phyloP scores from a whole-genome alignment of 805 yeast genomes.

The Candida palmyrensis region DNA sequence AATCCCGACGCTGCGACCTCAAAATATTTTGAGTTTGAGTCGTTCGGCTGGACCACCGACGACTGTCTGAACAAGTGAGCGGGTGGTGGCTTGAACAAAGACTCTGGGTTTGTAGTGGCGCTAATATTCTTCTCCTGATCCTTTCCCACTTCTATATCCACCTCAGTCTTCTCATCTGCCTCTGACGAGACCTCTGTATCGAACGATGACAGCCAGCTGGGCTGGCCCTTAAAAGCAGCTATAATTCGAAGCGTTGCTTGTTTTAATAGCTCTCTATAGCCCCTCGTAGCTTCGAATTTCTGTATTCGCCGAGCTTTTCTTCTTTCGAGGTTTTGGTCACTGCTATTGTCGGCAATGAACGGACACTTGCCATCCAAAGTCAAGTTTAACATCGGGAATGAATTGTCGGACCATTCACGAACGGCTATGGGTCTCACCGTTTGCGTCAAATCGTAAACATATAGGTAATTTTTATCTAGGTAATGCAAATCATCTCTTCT shows the following conservation, averaged over 20 bases:
- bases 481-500: constrained; percentile 80
- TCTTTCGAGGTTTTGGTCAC: constrained; percentile 33
- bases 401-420: constrained; percentile 65
- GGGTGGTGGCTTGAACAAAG: constrained; percentile 26
- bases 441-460: constrained; percentile 77
- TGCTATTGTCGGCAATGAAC: constrained; percentile 58
- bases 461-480: constrained; percentile 65
- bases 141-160: constrained; percentile 11
- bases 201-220: not conserved
- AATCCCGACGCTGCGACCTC: constrained; percentile 42
- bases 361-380: constrained; percentile 78
- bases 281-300: constrained; percentile 37
- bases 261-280: constrained; percentile 34
- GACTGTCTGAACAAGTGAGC: constrained; percentile 29
- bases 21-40: constrained; percentile 32
- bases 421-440: constrained; percentile 74
- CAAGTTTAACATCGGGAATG: constrained; percentile 52
- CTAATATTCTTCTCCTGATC: constrained; percentile 5
- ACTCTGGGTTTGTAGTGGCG: constrained; percentile 6
- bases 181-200: constrained; percentile 1
- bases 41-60: constrained; percentile 32
- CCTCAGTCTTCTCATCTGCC: constrained; percentile 2
- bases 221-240: constrained; percentile 8
- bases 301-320: constrained; percentile 34
- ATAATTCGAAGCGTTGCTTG: constrained; percentile 30